Base-by-base conservation (phyloP, 2,329 filamentous ascomycete genomes). In the Sclerotinia minor region DNA sequence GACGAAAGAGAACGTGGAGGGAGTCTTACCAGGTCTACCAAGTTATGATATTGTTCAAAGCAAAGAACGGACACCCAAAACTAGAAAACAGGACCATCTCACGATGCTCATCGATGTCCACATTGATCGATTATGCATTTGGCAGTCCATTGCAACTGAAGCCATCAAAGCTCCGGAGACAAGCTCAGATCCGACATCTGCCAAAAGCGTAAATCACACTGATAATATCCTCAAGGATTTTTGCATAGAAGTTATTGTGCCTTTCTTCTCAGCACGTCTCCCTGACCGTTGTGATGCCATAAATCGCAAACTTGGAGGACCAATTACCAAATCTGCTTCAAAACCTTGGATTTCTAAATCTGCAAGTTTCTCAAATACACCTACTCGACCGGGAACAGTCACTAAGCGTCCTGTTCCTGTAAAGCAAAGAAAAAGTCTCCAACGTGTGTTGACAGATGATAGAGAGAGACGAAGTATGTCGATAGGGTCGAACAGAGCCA, bases 191-290 rank as follows among this genome's bases (percentile, higher is more conserved):
- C 35, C 67, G 70, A 41, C 69, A 49, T 52, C 68, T 32, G 66
- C 54, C 60, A 69, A 54, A 54, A 71, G 64, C 67, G 67, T 52
- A 54, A 75, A 70, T 61, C 69, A 72, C 67, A 71, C 72, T 45
- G 73, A 76, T 41, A 91, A 94, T 74, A 86, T 89, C 8, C 80
- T 94, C 8, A 87, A 85, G 71, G 89, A 90, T 76, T 95, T 94
- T 75, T 94, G 91, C 75, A 83, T 91, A 21, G 91, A 95, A 75
- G 89, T 95, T 52, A 87, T 95, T 72, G 81, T 92, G 55, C 91
- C 92, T 45, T 94, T 94, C 79, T 95, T 92, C 76, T 88, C 89
- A 45, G 86, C 90, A 19, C 88, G 91, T 45, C 81, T 94, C n/a
- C 90, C 91, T 1, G 85, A 90, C 47, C 81, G 89, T 19, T 92